Percentiles rank a stretch among this genome's conserved stretches.
These are phyloP conservation scores for Paracoccidioides brasiliensis DNA, from an alignment of 2,329 filamentous ascomycete genomes.

Conservation along the genomic window DNA sequence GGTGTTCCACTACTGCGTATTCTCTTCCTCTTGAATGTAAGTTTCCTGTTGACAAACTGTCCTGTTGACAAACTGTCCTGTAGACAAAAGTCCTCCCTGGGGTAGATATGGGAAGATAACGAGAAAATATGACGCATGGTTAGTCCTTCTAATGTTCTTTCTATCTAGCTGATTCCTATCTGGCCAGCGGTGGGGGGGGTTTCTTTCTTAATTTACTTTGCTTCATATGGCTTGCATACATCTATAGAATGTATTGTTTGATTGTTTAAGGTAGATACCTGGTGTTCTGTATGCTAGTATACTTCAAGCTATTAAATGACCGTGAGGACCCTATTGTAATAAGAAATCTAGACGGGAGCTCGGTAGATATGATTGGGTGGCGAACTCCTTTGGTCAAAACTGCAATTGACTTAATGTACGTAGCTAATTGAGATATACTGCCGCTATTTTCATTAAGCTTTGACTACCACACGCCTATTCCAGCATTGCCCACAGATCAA, in stretches of 20 bases:
- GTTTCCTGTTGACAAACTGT: slow-evolving; percentile 4
- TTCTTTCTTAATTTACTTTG: background rate
- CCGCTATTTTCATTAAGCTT: too few species aligned
- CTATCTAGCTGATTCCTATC: background rate
- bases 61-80: background rate
- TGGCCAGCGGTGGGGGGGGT: too few species aligned
- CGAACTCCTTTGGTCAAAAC: too few species aligned
- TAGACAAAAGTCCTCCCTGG: background rate
- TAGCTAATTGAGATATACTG: too few species aligned
- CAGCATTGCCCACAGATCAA: too few species aligned
- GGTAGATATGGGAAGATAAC: too few species aligned
- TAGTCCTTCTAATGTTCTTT: slow-evolving; percentile 2
- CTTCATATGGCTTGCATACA: background rate
- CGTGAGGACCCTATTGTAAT: too few species aligned
- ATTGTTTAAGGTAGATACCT: background rate
- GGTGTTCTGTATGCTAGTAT: background rate
- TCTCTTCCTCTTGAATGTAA: slow-evolving; percentile 7
- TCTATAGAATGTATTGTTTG: background rate
- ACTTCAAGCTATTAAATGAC: too few species aligned
- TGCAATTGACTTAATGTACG: too few species aligned
- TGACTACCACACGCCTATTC: too few species aligned
- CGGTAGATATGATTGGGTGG: too few species aligned
- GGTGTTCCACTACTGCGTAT: slow-evolving; percentile 1
- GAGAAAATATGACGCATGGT: slow-evolving; percentile 3
- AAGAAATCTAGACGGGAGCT: too few species aligned